Percentiles rank a stretch among this genome's conserved stretches.
phyloP scores from a whole-genome alignment of 2,329 filamentous ascomycete genomes.

The Nigrospora oryzae region DNA sequence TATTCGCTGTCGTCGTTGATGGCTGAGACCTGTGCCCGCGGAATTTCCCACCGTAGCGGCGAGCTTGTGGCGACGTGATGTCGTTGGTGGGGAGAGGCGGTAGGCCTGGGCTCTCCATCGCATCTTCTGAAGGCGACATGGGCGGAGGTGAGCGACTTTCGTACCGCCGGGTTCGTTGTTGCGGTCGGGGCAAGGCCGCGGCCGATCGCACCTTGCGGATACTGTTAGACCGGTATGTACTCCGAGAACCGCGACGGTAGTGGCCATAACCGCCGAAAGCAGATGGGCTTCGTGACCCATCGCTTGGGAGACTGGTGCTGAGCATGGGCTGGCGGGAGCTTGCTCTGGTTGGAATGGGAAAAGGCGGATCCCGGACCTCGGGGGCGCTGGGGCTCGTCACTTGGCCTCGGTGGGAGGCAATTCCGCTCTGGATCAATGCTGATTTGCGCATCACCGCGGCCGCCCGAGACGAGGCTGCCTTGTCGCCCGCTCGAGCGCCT shows the following conservation, averaged over 20 bases:
- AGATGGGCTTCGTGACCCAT: conserved; percentile 72
- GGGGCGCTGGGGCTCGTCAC: conserved; percentile 57
- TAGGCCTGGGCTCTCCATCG: conserved; percentile 60
- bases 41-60: conserved; percentile 31
- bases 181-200: conserved; percentile 52
- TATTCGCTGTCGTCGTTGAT: conserved; percentile 49
- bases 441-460: conserved; percentile 60
- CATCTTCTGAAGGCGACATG: conserved; percentile 58
- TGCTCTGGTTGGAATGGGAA: conserved; percentile 81
- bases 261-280: conserved; percentile 42
- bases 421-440: conserved; percentile 73
- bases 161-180: conserved; percentile 38
- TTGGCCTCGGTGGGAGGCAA: conserved; percentile 57
- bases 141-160: conserved; percentile 55
- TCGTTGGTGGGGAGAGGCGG: conserved; percentile 68
- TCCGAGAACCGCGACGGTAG: conserved; percentile 40
- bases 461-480: conserved; percentile 34
- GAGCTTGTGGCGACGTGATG: conserved; percentile 51
- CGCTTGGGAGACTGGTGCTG: conserved; percentile 56
- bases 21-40: conserved; percentile 45
- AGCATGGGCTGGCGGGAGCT: conserved; percentile 72
- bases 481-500: conserved; percentile 26
- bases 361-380: conserved; percentile 63
- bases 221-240: conserved; percentile 48
- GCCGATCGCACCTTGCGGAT: conserved; percentile 82